Percentiles rank a stretch among this genome's conserved stretches.
phyloP scores from a whole-genome alignment of 768 basidiomycete species.

The Pulveroboletus sp. region DNA sequence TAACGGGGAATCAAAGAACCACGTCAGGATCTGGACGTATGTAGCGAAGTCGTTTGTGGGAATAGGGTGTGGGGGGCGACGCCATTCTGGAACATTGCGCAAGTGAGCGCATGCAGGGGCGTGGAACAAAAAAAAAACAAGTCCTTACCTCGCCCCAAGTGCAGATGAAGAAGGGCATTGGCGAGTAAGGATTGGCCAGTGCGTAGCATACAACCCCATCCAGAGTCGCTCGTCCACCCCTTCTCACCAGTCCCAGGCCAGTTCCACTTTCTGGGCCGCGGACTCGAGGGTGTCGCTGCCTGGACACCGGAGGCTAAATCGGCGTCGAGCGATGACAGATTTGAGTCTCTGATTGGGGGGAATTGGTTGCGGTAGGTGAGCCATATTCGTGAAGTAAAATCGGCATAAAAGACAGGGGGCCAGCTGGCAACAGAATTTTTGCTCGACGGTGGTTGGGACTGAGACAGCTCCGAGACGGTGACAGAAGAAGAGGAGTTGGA shows the following conservation, averaged over 20 bases:
- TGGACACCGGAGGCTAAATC: conserved; percentile 29
- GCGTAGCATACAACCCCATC: conserved; percentile 91
- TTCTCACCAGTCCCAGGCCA: conserved; percentile 64
- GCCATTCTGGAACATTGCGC: conserved; percentile 60
- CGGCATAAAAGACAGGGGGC: conserved; percentile 81
- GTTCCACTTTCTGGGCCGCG: conserved; percentile 52
- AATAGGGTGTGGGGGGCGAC: conserved; percentile 60
- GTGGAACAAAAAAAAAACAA: conserved; percentile 1
- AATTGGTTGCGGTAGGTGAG: conserved; percentile 91
- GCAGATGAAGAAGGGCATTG: conserved; percentile 69
- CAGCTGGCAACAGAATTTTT: conserved; percentile 44
- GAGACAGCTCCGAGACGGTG: conserved; percentile 31
- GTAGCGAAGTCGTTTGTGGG: conserved; percentile 67
- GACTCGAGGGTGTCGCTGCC: conserved; percentile 37
- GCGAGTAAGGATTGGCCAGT: conserved; percentile 84
- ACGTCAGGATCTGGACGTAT: conserved; percentile 87
- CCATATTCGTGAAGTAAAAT: conserved; percentile 87
- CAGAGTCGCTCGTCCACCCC: conserved; percentile 79
- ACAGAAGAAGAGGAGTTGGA: conserved; percentile 41
- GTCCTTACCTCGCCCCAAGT: conserved; percentile 64
- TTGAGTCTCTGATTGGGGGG: conserved; percentile 66
- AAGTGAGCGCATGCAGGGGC: conserved; percentile 7
- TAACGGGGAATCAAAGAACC: conserved; percentile 91
- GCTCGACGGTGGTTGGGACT: conserved; percentile 33
- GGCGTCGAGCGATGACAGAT: conserved; percentile 40